Evolutionary conservation across 2,329 filamentous ascomycete species (phyloP), one percentile per base, ranked within the genome.

Genomic region (Botrytis deweyae): DNA sequence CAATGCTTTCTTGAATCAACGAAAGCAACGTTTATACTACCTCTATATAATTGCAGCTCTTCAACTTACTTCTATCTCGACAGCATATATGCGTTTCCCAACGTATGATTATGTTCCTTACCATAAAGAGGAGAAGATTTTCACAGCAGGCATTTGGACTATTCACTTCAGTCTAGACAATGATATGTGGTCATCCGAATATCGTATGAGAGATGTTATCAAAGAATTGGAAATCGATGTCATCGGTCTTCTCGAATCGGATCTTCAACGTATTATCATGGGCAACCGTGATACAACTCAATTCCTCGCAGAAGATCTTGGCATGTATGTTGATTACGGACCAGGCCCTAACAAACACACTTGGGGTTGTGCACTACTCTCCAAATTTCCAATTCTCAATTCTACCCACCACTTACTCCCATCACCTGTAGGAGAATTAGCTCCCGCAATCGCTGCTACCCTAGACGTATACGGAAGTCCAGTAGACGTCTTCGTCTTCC

Each of bases 291-390:
- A 99, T 82, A 92, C 93, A 14, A 98, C 96, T 1, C 96, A 98
- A 81, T 97, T 93, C 83, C 88, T 99, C 14, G 95, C 96, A 33
- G 95, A 98, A 82, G 95, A 99, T 78, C 88, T 99, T 18, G 96
- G 96, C 78, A 99, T 99, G 96, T 99, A 98, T 81, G 95, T 97
- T 68, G 96, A 99, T 84, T 98, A 94, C 80, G 96, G 96, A 72
- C 96, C 96, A 44, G 96, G 96, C 2, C 96, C 96, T 10, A 97
- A 99, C 88, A 99, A 98, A 85, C 96, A 99, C 85, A 99, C 96
- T 0, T 99, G 96, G 96, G 96, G 96, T 70, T 90, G 92, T 16
- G 96, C 95, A 36, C 87, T 99, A 63, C 88, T 99, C 6, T 98
- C 94, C 79, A 98, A 98, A 81, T 99, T 98, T 85, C 96, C 96